A percentile compares a stretch with the other conserved stretches of the same genome.
These are phyloP conservation scores for Fagopyrum tataricum DNA, from an alignment of 148 eudicot species.

Conservation along the genomic window DNA sequence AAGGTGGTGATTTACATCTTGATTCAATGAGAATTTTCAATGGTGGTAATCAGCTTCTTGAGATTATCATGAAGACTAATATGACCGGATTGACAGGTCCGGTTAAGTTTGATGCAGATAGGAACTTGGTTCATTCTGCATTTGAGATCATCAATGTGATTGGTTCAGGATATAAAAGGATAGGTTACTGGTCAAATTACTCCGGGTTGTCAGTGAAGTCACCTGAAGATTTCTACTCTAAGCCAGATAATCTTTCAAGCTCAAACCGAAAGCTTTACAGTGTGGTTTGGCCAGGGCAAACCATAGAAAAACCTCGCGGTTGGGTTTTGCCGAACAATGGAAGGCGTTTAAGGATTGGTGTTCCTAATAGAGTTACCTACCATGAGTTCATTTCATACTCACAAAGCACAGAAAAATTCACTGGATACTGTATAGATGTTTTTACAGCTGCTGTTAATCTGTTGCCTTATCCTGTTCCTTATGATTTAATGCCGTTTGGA, in stretches of 20 bases:
- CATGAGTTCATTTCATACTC: conserved; percentile 39
- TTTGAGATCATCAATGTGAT: conserved; percentile 66
- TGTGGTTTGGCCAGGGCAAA: conserved; percentile 73
- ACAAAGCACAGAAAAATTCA: conserved; percentile 27
- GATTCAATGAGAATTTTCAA: conserved; percentile 51
- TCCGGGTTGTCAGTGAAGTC: conserved; percentile 56
- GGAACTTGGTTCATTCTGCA: conserved; percentile 38
- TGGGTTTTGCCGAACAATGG: conserved; percentile 72
- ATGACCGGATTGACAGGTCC: conserved; percentile 58
- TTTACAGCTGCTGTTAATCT: conserved; percentile 55
- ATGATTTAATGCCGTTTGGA: conserved; percentile 51
- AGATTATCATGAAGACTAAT: conserved; percentile 31
- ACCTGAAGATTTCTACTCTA: conserved; percentile 41
- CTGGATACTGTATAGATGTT: conserved; percentile 72
- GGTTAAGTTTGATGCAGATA: conserved; percentile 33
- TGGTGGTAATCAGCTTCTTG: conserved; percentile 47
- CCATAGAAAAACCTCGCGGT: conserved; percentile 55
- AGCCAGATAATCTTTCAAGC: conserved; percentile 31
- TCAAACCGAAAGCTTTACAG: conserved; percentile 25
- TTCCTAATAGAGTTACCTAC: conserved; percentile 61
- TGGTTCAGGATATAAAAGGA: conserved; percentile 40
- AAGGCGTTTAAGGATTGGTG: conserved; percentile 48
- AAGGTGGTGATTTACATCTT: conserved; percentile 35
- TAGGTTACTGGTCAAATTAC: conserved; percentile 75
- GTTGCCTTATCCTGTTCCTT: conserved; percentile 69